Evolutionary conservation across 2,329 filamentous ascomycete genomes (phyloP), one percentile per base, ranked within the genome.

Genomic region (Pseudopyrenochaeta lycopersici): DNA sequence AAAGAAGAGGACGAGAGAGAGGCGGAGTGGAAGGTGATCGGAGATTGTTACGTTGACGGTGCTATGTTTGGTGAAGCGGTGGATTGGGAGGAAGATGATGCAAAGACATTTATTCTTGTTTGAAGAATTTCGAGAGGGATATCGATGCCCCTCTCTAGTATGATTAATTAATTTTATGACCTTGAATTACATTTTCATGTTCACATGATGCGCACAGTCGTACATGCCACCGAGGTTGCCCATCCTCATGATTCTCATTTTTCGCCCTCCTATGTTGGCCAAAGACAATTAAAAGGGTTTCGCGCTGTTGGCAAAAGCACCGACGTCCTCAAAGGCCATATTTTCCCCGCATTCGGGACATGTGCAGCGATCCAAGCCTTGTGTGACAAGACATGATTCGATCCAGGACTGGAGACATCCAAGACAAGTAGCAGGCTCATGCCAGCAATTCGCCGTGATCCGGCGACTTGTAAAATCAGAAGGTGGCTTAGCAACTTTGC

Each of bases 341-440:
- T 20, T 11, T 45, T 71, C 64, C 2, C 62, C 61, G 36, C 71
- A 74, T 47, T 74, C 71, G 0, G 68, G 70, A 59, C 71, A 74
- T 6, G 56, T 57, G 21, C 62, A 68, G 14, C 53, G 49, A 11
- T 62, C 60, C 47, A 58, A 60, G 4, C 65, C 58, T 23, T 49
- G 54, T 3, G 43, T 58, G 14, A 59, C 54, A 29, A 68, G 56
- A 43, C 63, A 64, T 10, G 52, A 52, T n/a, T 64, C 57, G 1
- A 74, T 56, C 62, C 69, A 70, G 1, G 48, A 38, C 45, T 68
- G 60, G 27, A 73, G 52, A 27, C 71, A 74, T 4, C 53, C 49
- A 15, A 56, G 50, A 38, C 71, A 74, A 20, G 66, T 67, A 5
- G 68, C 59, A 21, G 67, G 58, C n/a, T 67, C 59, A 41, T 74